A percentile compares a stretch with the other conserved stretches of the same genome.
phyloP scores from a whole-genome alignment of 2,329 filamentous ascomycete genomes.

The Fusarium mexicanum region DNA sequence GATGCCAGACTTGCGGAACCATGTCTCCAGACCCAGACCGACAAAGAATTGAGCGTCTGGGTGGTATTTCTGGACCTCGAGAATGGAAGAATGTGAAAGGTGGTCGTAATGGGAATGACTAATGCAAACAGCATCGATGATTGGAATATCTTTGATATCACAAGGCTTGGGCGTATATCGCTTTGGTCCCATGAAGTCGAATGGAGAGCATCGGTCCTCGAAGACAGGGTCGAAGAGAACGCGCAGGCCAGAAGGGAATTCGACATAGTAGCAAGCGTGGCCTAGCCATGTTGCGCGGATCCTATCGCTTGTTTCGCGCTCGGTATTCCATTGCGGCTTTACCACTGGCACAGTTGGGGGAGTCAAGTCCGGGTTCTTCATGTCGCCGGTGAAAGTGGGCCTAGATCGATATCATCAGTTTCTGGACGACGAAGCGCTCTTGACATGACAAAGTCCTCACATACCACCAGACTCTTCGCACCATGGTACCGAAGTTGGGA shows the following conservation, averaged over 20 bases:
- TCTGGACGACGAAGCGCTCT: neutral
- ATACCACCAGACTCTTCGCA: slow-evolving; percentile 51
- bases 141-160: slow-evolving; percentile 78
- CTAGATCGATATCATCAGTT: slow-evolving; percentile 36
- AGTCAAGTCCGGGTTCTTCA: slow-evolving; percentile 66
- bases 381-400: slow-evolving; percentile 53
- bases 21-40: slow-evolving; percentile 81
- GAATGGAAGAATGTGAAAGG: slow-evolving; percentile 79
- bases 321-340: slow-evolving; percentile 72
- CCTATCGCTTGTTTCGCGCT: slow-evolving; percentile 62
- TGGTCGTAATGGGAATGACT: slow-evolving; percentile 96
- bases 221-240: slow-evolving; percentile 96
- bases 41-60: slow-evolving; percentile 89
- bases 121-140: slow-evolving; percentile 81
- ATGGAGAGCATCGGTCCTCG: slow-evolving; percentile 84
- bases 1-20: slow-evolving; percentile 79
- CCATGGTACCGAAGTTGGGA: slow-evolving; percentile 35
- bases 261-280: slow-evolving; percentile 92
- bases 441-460: slow-evolving; percentile 17
- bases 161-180: slow-evolving; percentile 83
- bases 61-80: slow-evolving; percentile 74
- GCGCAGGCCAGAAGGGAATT: slow-evolving; percentile 85
- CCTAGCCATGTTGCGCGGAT: slow-evolving; percentile 94
- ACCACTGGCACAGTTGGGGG: slow-evolving; percentile 73
- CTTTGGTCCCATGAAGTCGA: slow-evolving; percentile 75